Evolutionary conservation across 108 stramenopile species (phyloP).

Genomic region (Cyclotella atomus): DNA sequence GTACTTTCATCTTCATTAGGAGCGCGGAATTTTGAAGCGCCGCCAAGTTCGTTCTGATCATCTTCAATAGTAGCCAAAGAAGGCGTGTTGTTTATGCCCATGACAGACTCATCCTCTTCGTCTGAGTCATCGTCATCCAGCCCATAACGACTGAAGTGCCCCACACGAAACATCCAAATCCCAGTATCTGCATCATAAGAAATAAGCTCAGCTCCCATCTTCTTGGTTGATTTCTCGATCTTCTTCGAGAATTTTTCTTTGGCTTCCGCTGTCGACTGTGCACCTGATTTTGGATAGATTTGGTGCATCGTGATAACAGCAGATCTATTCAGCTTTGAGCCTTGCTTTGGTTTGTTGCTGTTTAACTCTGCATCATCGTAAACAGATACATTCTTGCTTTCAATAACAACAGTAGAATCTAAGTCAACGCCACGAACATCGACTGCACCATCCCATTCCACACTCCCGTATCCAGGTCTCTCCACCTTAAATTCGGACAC

Average conservation of each 20-base stretch:
- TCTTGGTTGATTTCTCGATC: conserved; percentile 68
- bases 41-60: conserved; percentile 57
- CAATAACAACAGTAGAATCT: conserved; percentile 81
- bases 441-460: conserved; percentile 93
- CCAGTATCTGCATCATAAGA: conserved; percentile 75
- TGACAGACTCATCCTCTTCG: conserved; percentile 39
- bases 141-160: conserved; percentile 94
- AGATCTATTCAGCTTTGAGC: conserved; percentile 88
- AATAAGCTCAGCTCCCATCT: conserved; percentile 85
- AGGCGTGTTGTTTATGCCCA: too few relatives aligned
- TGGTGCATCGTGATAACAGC: conserved; percentile 84
- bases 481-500: conserved; percentile 79
- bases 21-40: conserved; percentile 41
- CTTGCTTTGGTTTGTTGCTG: conserved; percentile 77
- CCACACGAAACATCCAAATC: conserved; percentile 89
- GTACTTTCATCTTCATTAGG: conserved; percentile 52
- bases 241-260: conserved; percentile 64
- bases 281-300: conserved; percentile 70
- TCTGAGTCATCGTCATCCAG: conserved; percentile 87
- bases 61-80: conserved; percentile 32
- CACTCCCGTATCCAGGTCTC: conserved; percentile 75
- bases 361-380: conserved; percentile 82
- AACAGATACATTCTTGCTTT: conserved; percentile 82
- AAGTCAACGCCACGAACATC: conserved; percentile 90
- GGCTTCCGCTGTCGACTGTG: conserved; percentile 57